phyloP scores from a whole-genome alignment of 2,329 filamentous ascomycete genomes.

The Coniella vitis region DNA sequence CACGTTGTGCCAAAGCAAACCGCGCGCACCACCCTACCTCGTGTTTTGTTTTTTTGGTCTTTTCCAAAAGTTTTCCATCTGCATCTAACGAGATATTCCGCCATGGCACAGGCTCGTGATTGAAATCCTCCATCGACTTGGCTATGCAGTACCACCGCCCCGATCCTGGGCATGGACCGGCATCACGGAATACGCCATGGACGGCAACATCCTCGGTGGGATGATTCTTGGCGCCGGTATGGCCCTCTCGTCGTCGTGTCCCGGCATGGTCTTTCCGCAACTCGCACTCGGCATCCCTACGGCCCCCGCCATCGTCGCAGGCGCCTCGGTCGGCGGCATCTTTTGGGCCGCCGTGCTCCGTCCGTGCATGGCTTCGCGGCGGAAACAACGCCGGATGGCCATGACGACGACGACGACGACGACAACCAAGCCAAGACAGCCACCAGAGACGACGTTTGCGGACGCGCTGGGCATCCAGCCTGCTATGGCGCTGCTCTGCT shows the following conservation, averaged over 20 bases:
- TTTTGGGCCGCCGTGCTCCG: conserved; percentile 40
- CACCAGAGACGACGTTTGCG: conserved; percentile 22
- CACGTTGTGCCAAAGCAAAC: too few species aligned
- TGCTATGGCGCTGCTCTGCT: conserved; percentile 29
- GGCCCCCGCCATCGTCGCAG: conserved; percentile 45
- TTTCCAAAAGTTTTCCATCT: too few species aligned
- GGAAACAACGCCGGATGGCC: not conserved
- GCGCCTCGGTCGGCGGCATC: conserved; percentile 50
- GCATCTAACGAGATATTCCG: too few species aligned
- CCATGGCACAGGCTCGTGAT: conserved; percentile 42
- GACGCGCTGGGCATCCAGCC: conserved; percentile 35
- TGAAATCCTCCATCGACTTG: conserved; percentile 35
- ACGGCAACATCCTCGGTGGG: conserved; percentile 61
- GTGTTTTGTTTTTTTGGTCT: too few species aligned
- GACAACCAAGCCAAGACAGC: not conserved
- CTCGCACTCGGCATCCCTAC: conserved; percentile 45
- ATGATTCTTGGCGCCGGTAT: conserved; percentile 57
- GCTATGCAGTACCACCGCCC: conserved; percentile 37
- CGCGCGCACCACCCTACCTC: too few species aligned
- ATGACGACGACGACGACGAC: not conserved
- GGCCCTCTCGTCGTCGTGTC: conserved; percentile 58
- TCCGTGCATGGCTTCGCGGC: conserved; percentile 23
- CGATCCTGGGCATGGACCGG: conserved; percentile 45
- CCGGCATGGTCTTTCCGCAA: conserved; percentile 59
- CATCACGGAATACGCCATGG: conserved; percentile 44